These are phyloP conservation scores for Fusarium ramigenum DNA, from an alignment of 2,329 filamentous ascomycete species.

Conservation along the genomic window DNA sequence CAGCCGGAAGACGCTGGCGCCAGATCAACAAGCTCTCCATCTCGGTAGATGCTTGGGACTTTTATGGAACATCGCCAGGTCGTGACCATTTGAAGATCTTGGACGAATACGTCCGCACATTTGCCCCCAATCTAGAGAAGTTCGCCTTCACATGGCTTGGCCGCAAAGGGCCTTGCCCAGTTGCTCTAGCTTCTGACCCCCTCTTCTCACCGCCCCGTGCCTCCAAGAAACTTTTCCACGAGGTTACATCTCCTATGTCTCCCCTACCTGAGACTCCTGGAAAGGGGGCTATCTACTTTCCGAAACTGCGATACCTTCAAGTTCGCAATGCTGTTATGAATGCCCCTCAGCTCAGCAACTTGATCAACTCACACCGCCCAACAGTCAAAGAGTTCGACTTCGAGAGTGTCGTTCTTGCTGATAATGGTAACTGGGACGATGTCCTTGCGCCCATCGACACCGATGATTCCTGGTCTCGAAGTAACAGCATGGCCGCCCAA, in stretches of 20 bases:
- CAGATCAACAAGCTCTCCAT: slow-evolving; percentile 81
- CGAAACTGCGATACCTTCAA: slow-evolving; percentile 72
- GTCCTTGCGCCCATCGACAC: slow-evolving; percentile 75
- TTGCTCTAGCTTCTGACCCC: slow-evolving; percentile 75
- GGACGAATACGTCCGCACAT: slow-evolving; percentile 79
- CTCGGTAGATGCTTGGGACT: slow-evolving; percentile 76
- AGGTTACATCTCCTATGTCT: slow-evolving; percentile 72
- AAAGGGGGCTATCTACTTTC: slow-evolving; percentile 70
- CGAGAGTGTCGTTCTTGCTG: slow-evolving; percentile 75
- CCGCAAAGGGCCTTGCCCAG: slow-evolving; percentile 77
- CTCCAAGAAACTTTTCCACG: slow-evolving; percentile 68
- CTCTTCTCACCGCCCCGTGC: slow-evolving; percentile 68
- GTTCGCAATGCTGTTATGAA: slow-evolving; percentile 79
- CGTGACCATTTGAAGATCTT: slow-evolving; percentile 80
- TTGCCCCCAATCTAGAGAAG: slow-evolving; percentile 72
- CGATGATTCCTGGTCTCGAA: slow-evolving; percentile 52
- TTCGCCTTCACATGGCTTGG: slow-evolving; percentile 83
- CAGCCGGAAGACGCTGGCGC: slow-evolving; percentile 76
- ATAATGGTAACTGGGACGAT: slow-evolving; percentile 80
- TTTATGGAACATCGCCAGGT: slow-evolving; percentile 66
- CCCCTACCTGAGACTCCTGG: slow-evolving; percentile 63
- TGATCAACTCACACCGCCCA: slow-evolving; percentile 73
- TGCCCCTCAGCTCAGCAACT: slow-evolving; percentile 72
- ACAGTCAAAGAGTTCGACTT: slow-evolving; percentile 83
- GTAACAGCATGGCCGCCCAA: slow-evolving; percentile 42